Evolutionary conservation across 176 grass and related monocot species (phyloP).

Genomic region (Neostapfia colusana): DNA sequence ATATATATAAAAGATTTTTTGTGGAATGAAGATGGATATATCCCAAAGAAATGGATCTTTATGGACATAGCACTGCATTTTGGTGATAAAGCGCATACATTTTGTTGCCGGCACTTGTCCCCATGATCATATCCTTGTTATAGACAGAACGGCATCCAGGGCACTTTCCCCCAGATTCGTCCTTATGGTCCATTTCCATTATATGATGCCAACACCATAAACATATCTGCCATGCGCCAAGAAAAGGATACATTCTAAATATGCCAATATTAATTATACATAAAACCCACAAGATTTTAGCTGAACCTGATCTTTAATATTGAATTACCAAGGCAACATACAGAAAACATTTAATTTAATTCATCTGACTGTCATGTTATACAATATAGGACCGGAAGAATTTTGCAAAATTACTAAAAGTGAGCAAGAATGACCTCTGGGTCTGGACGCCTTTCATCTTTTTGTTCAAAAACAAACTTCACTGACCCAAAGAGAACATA

Average conservation of each 20-base stretch:
- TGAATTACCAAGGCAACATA: not conserved
- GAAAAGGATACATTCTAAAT: constrained; percentile 14
- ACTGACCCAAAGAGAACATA: not conserved
- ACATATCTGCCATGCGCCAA: constrained; percentile 47
- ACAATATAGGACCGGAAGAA: not conserved
- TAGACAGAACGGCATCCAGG: constrained; percentile 68
- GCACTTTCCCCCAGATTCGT: constrained; percentile 53
- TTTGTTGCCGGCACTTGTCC: constrained; percentile 42
- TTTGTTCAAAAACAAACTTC: not conserved
- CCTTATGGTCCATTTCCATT: constrained; percentile 56
- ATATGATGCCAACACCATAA: constrained; percentile 71
- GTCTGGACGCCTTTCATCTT: not conserved
- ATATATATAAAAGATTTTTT: not conserved
- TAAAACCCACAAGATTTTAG: constrained; percentile 9
- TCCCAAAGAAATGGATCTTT: not conserved
- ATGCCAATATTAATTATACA: constrained; percentile 3
- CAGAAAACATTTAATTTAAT: constrained; percentile 18
- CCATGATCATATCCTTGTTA: constrained; percentile 66
- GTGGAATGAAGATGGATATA: not conserved
- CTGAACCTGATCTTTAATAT: constrained; percentile 1
- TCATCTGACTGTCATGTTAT: not conserved
- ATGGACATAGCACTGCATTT: not conserved
- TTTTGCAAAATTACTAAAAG: not conserved
- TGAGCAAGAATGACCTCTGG: not conserved
- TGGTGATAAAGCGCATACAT: constrained; percentile 42